Base-by-base conservation (phyloP, 805 yeast genomes). In the Saccharomycopsis lassenensis region DNA sequence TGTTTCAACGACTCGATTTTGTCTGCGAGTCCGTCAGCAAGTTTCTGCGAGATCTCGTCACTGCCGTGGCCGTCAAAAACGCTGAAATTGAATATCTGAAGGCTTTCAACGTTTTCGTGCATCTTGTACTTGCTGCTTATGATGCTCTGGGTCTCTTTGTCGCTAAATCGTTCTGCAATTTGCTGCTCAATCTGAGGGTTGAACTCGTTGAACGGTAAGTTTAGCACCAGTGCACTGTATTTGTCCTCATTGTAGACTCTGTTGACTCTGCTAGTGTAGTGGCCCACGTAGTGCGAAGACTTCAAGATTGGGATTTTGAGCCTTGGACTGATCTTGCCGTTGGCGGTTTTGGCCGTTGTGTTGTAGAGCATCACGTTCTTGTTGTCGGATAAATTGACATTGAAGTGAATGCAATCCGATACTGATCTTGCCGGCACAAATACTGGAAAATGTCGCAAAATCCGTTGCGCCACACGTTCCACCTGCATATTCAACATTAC, bases 11-110 rank as follows among this genome's bases (percentile, higher is more conserved):
- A 48, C 45, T 74, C 94, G 52, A 70, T 71, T 48, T 55, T 65
- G 46, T 51, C 52, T 37, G 65, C 74, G 21, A 91, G 61, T 37
- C 74, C 61, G 3, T 63, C 56, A 15, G 65, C 58, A 8, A 87
- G 60, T 49, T 68, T 80, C 17, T 62, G 65, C 31, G 86, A 67
- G 48, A 94, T 83, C 36, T 77, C 76, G 17, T 64, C 66, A 16
- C 95, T 94, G 5, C 97, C 98, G 58, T 91, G 98, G 7, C 98
- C 98, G 58, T 91, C 98, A 55, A 82, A 86, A 1, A 91, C 68
- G 31, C 74, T 72, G 49, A 83, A 76, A 46, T 72, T 74, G 58
- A 89, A 81, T 14, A 77, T 74, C 34, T 59, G 52, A 23, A 28
- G 36, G 19, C 7, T 15, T 16, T 36, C 28, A 17, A 18, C 34